Base-by-base conservation (phyloP, 148 eudicot genomes). In the Chenopodium suecicum region DNA sequence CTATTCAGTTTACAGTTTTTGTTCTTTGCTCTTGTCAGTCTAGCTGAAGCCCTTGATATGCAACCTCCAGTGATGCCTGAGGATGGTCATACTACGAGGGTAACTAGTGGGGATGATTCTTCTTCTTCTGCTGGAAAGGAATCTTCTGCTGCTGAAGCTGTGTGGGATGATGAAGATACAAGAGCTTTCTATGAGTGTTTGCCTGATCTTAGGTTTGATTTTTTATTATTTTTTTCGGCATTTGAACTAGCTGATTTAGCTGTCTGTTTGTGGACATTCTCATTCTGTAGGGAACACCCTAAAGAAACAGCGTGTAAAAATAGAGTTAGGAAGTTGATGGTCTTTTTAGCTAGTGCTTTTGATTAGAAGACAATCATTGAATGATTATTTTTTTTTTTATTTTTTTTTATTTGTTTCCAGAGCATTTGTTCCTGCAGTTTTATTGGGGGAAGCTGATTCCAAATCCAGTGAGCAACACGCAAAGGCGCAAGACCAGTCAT, bases 161-260 rank as follows among this genome's bases (percentile, higher is more conserved):
- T 94, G 78, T 95, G 99, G 99, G 98, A 95, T 78, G 99, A 95
- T 85, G 99, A 95, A 85, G 99, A 95, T 86, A 95, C 98, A 41
- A 89, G 92, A 86, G 90, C 97, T 63, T 95, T 95, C 77, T 95
- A 95, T 87, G 99, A 93, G 82, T 89, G 92, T 87, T 87, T 95
- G 83, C 99, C 99, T 58, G 99, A 95, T 85, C 97, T 95, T 73
- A 95, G 98, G 99, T 95, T 86, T 86, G 86, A 85, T 44, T 29
- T 60, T 16, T 68, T 0, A 14, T 29, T 66, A 11, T 29, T 0
- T 27, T 8, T 48, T 41, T 62, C 20, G 64, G 46, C 50, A 54
- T 41, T 75, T 25, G 6, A 22, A 67, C 16, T 13, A 65, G 69
- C n/a, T 66, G 14, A 2, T 67, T 66, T 23, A 25, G 25, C 17